Percentiles rank a stretch among this genome's conserved stretches.
Evolutionary conservation across 116 monocot genomes (phyloP).

Genomic region (Zostera marina): DNA sequence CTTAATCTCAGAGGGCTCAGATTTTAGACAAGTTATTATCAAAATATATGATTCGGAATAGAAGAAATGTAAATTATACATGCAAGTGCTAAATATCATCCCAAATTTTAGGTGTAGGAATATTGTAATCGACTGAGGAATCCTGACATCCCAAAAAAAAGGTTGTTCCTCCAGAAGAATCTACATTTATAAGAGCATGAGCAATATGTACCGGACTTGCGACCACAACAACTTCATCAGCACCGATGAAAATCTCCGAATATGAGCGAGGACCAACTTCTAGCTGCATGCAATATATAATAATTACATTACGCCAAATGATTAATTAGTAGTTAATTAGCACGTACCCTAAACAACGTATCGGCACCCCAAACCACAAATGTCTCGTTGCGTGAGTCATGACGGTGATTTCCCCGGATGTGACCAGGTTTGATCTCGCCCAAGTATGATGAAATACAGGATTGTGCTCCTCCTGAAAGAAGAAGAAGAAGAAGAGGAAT

Average conservation of each 20-base stretch:
- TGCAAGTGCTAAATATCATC: slow-evolving; percentile 38
- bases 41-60: too few species aligned
- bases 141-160: slow-evolving; percentile 83
- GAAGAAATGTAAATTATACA: too few species aligned
- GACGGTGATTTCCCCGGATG: slow-evolving; percentile 85
- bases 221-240: slow-evolving; percentile 52
- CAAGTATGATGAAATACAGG: slow-evolving; percentile 58
- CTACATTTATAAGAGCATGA: slow-evolving; percentile 69
- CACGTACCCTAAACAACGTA: slow-evolving; percentile 78
- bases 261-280: slow-evolving; percentile 86
- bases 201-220: slow-evolving; percentile 66
- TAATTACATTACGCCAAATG: too few species aligned
- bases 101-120: slow-evolving; percentile 57
- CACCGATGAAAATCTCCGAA: slow-evolving; percentile 43
- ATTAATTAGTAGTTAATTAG: too few species aligned
- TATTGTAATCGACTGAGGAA: slow-evolving; percentile 24
- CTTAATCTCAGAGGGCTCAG: too few species aligned
- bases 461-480: slow-evolving; percentile 54
- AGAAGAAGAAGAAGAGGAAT: background rate
- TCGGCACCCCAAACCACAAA: slow-evolving; percentile 84
- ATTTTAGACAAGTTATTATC: too few species aligned
- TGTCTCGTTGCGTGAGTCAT: slow-evolving; percentile 87
- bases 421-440: slow-evolving; percentile 77
- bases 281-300: slow-evolving; percentile 26
- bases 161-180: slow-evolving; percentile 26